These are phyloP conservation scores for Tetrapisispora arboricola DNA, from an alignment of 805 yeast species.

Conservation along the genomic window DNA sequence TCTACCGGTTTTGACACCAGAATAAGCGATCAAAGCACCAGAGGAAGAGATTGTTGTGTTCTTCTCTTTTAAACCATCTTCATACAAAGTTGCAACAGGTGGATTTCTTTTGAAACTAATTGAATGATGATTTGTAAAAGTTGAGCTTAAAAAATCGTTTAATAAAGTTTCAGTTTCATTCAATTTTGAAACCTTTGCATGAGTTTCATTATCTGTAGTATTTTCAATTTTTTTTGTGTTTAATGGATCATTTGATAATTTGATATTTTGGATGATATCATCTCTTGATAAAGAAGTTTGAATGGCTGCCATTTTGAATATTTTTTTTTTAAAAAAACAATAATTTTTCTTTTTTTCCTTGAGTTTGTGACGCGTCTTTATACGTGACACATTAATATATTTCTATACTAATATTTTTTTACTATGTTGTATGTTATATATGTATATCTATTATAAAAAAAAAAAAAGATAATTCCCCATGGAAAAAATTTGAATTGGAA, in stretches of 20 bases:
- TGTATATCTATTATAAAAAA: no score
- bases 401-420: neutral
- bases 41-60: conserved; percentile 86
- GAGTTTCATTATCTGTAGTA: no score
- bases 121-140: conserved; percentile 36
- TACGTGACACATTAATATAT: no score
- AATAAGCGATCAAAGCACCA: conserved; percentile 92
- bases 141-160: neutral
- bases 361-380: no score
- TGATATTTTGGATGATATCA: conserved; percentile 3
- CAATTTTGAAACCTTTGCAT: no score
- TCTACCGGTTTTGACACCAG: conserved; percentile 94
- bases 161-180: neutral
- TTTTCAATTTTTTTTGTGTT: neutral
- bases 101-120: conserved; percentile 74
- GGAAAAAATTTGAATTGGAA: no score
- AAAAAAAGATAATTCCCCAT: no score
- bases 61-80: conserved; percentile 83
- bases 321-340: no score
- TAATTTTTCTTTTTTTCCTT: no score
- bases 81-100: conserved; percentile 84
- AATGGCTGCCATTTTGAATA: conserved; percentile 1
- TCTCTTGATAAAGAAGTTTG: neutral
- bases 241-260: neutral
- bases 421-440: no score